Base-by-base conservation (phyloP, 1,284 basidiomycete genomes). In the Porogramme epimiltina region DNA sequence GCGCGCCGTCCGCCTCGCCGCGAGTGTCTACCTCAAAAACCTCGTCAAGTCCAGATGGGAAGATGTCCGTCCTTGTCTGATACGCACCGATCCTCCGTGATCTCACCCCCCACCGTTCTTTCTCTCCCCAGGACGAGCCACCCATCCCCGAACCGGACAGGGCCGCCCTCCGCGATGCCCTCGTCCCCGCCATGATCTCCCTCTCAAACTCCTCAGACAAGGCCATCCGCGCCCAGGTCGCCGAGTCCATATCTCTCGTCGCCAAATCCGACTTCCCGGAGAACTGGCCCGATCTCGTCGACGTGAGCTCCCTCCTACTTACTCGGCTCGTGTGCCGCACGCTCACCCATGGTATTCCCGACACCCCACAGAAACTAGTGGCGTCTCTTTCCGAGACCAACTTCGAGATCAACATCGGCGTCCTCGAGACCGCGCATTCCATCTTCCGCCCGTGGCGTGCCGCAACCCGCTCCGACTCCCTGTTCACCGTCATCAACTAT, bases 391-490 rank as follows among this genome's bases (percentile, higher is more conserved):
- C 91, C 13, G 72, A 79, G 9, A 80, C 85, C 18, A 86, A 98
- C 66, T 94, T 91, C 69, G 86, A 87, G 58, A 71, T 93, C 61
- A 96, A 98, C 68, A 79, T 95, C 34, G 92, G 91, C 48, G 91
- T 99, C 8, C 80, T 99, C 33, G 85, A 96, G 62, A 95, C 95
- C 0, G 93, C 94, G 0, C 96, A 98, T 70, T 95, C 93, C 37
- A 98, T 99, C 65, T 98, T 98, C 74, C 82, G 85, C 48, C 83
- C 87, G 58, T 99, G 96, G 96, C 84, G 96, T 48, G 85, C 93
- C 4, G 90, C 91, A 63, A 91, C 95, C 64, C 86, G 95, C 51
- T 89, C 91, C 5, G 89, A 99, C 72, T 71, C 79, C 38, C 85
- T 99, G 45, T 99, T 90, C 75, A 80, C 85, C 2, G 89, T 92